phyloP scores from a whole-genome alignment of 495 filamentous ascomycete species.

The Aspergillus sparsus region DNA sequence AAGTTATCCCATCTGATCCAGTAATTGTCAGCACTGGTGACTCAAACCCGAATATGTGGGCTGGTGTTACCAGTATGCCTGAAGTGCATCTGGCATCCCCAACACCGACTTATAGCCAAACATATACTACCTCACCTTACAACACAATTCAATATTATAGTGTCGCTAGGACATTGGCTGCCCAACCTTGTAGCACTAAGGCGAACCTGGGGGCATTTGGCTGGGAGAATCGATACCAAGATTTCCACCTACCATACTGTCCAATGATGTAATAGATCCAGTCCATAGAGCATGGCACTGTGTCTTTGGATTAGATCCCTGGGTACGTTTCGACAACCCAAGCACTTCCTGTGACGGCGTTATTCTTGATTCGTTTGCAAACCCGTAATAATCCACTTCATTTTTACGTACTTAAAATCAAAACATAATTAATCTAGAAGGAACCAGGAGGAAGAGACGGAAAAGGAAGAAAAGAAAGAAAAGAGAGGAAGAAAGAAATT shows the following conservation, averaged over 20 bases:
- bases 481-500: neutral
- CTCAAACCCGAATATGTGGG: constrained; percentile 75
- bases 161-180: constrained; percentile 61
- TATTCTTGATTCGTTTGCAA: constrained; percentile 46
- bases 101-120: constrained; percentile 76
- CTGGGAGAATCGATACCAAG: constrained; percentile 66
- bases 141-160: constrained; percentile 67
- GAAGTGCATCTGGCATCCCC: constrained; percentile 71
- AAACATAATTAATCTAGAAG: constrained; percentile 29
- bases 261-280: constrained; percentile 52
- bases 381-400: constrained; percentile 53
- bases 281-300: constrained; percentile 25
- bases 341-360: constrained; percentile 45
- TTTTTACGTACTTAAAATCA: constrained; percentile 40
- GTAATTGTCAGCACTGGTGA: constrained; percentile 71
- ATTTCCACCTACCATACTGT: constrained; percentile 60
- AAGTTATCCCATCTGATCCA: constrained; percentile 84
- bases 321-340: constrained; percentile 22
- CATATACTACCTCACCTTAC: constrained; percentile 71
- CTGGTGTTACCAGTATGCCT: constrained; percentile 66
- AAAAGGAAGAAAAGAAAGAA: constrained; percentile 13
- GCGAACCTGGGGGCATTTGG: constrained; percentile 69
- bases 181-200: constrained; percentile 74
- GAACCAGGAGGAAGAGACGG: constrained; percentile 3
- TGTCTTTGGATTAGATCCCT: constrained; percentile 32